A percentile compares a stretch with the other conserved stretches of the same genome.
phyloP scores from a whole-genome alignment of 139 green algal species.

The Chlamydomonas sphaeroides region DNA sequence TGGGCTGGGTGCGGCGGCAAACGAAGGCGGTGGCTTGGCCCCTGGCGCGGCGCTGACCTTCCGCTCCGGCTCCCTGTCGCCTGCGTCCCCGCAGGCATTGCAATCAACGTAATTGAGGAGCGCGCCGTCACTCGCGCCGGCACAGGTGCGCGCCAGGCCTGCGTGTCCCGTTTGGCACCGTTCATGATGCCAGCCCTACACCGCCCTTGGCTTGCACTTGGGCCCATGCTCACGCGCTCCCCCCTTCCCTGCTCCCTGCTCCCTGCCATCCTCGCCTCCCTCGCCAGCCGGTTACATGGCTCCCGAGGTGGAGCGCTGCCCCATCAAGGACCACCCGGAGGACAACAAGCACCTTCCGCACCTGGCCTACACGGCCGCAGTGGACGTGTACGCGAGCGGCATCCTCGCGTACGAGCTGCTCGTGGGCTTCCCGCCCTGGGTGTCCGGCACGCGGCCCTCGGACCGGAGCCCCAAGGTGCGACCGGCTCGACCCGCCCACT shows the following conservation, averaged over 20 bases:
- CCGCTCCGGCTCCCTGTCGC: too few relatives aligned
- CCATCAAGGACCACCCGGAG: constrained; percentile 27
- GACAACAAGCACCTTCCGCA: background rate
- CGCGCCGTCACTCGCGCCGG: constrained; percentile 24
- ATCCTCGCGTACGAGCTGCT: constrained; percentile 87
- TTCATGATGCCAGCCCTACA: too few relatives aligned
- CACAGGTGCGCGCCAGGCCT: background rate
- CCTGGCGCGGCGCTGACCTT: too few relatives aligned
- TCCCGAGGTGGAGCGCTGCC: constrained; percentile 39
- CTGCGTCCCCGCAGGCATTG: too few relatives aligned
- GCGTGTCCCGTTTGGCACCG: too few relatives aligned
- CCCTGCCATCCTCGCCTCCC: background rate
- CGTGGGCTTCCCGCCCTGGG: constrained; percentile 69
- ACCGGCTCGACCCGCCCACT: background rate
- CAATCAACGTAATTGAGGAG: constrained; percentile 7
- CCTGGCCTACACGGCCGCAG: constrained; percentile 15
- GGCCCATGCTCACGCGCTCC: background rate
- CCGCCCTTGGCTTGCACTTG: background rate
- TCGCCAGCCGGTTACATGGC: constrained; percentile 3
- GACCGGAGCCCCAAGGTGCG: background rate
- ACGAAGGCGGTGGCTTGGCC: too few relatives aligned
- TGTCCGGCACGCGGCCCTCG: background rate
- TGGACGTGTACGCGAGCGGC: constrained; percentile 86
- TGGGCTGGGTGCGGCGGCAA: too few relatives aligned
- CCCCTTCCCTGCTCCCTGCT: background rate